Evolutionary conservation across 345 rosid genomes (phyloP), one percentile per base, ranked within the genome.

Genomic region (Physaria fendleri): DNA sequence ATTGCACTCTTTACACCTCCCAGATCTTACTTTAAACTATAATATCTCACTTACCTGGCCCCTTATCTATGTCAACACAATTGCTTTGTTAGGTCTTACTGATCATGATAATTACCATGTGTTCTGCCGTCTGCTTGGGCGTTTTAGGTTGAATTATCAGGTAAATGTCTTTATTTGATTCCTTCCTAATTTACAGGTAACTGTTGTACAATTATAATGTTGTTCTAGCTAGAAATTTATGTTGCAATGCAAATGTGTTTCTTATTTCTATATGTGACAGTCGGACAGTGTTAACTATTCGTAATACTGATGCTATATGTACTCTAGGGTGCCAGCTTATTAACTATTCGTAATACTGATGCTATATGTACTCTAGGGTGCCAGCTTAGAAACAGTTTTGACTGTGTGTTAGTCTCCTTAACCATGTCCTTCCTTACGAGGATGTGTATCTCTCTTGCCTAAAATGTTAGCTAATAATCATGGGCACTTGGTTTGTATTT

Each of bases 101-200:
- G 99, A 94, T 83, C 99, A 94, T 79, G 99, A 94, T 70, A 94
- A 90, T 74, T 94, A 94, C 74, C 99, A 94, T 76, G 99, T 85
- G 66, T 94, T 76, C 68, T 94, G 99, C 74, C 97, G 97, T 61
- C 97, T 94, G 66, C 95, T 94, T 44, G 99, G 99, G 69, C 92
- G 99, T 34, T 94, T 94, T 77, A 81, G 84, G 71, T 81, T 90
- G 71, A 94, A 83, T 56, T 94, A 85, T 74, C 99, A 94, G 99
- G 99, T 90, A 62, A 58, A 29, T 55, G 4, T 69, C 25, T 43
- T 8, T 12, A 16, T 14, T 9, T 8, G 41, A 32, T 32, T 39
- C 46, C 45, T 38, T 47, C 48, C 18, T 17, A 46, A 7, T 47
- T 30, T 48, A 14, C 20, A 46, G 6, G 23, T 54, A 8, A 37